Conservation (phyloP, 441 rosid species). For the Bocquillonia castaneifolia region DNA sequence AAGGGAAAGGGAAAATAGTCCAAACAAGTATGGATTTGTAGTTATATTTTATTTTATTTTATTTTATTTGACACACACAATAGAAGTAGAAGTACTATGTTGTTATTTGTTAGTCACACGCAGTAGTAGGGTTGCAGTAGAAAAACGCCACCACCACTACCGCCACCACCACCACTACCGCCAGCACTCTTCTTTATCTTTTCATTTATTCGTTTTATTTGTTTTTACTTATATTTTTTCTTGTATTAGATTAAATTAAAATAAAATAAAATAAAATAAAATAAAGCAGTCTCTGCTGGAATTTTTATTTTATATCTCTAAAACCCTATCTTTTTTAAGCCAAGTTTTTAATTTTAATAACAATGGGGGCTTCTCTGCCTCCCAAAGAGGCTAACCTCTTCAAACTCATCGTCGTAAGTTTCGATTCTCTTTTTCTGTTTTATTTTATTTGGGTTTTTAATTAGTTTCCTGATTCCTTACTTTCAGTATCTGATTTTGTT, state of each 20-base stretch:
- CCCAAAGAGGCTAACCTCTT: slow-evolving; percentile 99
- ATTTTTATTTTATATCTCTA: background rate
- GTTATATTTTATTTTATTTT: too few relatives aligned
- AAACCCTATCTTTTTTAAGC: slow-evolving; percentile 17
- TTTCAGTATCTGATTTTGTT: background rate
- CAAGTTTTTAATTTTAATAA: background rate
- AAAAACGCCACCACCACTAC: slow-evolving; percentile 56
- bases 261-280: too few relatives aligned
- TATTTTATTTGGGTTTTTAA: background rate
- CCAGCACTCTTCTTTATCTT: background rate
- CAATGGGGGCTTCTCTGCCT: slow-evolving; percentile 98
- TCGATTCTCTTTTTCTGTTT: slow-evolving; percentile 27
- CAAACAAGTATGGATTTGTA: too few relatives aligned
- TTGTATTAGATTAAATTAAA: too few relatives aligned
- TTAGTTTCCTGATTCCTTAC: too few relatives aligned
- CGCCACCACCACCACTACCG: slow-evolving; percentile 14
- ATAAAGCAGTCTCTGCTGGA: background rate
- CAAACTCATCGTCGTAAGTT: slow-evolving; percentile 98
- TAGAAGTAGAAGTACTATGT: too few relatives aligned
- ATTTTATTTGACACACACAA: too few relatives aligned
- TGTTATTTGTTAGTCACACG: slow-evolving; percentile 35
- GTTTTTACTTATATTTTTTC: too few relatives aligned
- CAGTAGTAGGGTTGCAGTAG: slow-evolving; percentile 90
- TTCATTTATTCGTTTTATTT: background rate
- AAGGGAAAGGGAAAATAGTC: too few relatives aligned